phyloP scores from a whole-genome alignment of 1,284 basidiomycete species.

The Heterobasidion annosum region DNA sequence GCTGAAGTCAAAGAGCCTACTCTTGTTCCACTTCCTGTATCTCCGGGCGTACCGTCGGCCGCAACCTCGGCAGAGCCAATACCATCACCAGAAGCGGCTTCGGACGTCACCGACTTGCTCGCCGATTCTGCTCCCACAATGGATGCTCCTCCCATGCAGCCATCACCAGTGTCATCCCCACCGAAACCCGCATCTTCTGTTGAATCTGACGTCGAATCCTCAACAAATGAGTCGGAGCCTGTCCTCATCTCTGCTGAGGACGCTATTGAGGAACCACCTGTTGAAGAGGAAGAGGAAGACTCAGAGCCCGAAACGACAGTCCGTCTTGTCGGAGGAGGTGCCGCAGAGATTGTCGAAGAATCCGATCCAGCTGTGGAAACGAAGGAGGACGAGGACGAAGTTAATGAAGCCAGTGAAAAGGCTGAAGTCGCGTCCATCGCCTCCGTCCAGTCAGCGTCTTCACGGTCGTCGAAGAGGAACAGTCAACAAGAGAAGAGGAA shows the following conservation, averaged over 20 bases:
- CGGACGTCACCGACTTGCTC: conserved; percentile 35
- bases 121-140: conserved; percentile 28
- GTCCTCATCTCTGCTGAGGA: background rate
- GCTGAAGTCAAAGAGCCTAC: conserved; percentile 3
- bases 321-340: conserved; percentile 42
- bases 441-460: background rate
- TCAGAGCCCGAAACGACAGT: conserved; percentile 31
- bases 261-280: conserved; percentile 1
- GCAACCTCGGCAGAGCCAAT: conserved; percentile 6
- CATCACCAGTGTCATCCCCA: conserved; percentile 11
- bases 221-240: background rate
- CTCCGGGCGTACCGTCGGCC: background rate
- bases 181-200: background rate
- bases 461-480: background rate
- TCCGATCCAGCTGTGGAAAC: background rate
- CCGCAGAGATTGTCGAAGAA: background rate
- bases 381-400: conserved; percentile 5
- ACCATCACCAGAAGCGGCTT: conserved; percentile 9
- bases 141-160: conserved; percentile 24
- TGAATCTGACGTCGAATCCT: background rate
- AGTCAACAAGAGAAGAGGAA: conserved; percentile 1
- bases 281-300: conserved; percentile 12
- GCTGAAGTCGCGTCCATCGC: background rate
- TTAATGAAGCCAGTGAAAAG: background rate
- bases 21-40: conserved; percentile 7